Evolutionary conservation across 768 basidiomycete species (phyloP), one percentile per base, ranked within the genome.

Genomic region (Trametes gibbosa): DNA sequence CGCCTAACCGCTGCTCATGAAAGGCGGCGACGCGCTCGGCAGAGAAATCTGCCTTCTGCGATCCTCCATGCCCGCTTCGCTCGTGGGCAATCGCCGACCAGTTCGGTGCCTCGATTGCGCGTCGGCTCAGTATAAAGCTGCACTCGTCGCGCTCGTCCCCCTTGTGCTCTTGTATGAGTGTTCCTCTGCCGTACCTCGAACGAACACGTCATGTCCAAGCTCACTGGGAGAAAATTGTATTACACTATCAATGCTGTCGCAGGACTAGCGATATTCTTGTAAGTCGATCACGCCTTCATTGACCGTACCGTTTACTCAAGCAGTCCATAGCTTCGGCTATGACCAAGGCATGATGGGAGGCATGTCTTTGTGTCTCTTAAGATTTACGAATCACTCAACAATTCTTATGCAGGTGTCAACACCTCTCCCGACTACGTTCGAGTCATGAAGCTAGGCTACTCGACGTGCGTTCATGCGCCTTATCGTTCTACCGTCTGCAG

Each of bases 261-360:
- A 24, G 71, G 70, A 17, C 53, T 72, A 37, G 71, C 71, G 6
- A 71, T 72, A 45, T 72, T 72, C 69, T 72, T 72, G 71, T 72
- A 51, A 48, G 71, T 68, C 16, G 19, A 23, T 7, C 3, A 16
- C 35, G 1, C 43, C 9, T 52, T n/a, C 19, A 24, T 37, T 12
- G 42, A 27, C 6, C 46, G n/a, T 19, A 5, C 2, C 42, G 10
- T 24, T 35, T 12, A 21, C 41, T 61, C 23, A 62, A 50, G 9
- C 48, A 21, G 5, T 0, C 63, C 63, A 24, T 64, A 77, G 80
- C 63, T 79, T 79, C 63, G 77, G 77, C 23, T 79, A 79, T 72
- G 77, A 78, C 63, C 77, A 79, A 67, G 77, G 77, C 21, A 76
- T 78, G 74, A 79, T 79, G 77, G 75, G 76, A 29, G 77, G 77